Conservation (phyloP, 768 basidiomycete genomes). For the Rickenella mellea region DNA sequence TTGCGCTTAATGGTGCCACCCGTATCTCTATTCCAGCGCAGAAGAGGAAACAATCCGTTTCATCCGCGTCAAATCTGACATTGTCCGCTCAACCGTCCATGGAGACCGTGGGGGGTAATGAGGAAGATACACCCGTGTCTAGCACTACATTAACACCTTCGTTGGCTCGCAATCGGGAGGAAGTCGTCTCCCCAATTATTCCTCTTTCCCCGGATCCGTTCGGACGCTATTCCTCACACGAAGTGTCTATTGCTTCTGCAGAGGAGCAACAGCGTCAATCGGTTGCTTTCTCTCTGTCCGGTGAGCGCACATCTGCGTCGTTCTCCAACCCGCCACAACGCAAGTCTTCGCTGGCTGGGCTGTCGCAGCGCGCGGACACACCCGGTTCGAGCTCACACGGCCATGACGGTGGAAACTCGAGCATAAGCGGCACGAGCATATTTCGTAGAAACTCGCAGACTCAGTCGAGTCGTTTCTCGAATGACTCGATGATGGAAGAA, state of each 20-base stretch:
- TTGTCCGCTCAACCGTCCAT: no score
- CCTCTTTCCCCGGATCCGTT: constrained; percentile 84
- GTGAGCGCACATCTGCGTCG: background rate
- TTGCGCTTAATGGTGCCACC: background rate
- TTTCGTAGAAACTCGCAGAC: no score
- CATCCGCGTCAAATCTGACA: constrained; percentile 17
- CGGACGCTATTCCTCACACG: constrained; percentile 58
- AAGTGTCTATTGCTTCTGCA: no score
- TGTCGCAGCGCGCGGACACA: constrained; percentile 2
- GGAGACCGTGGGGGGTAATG: no score
- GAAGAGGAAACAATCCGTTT: constrained; percentile 8
- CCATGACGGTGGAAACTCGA: no score
- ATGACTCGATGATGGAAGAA: constrained; percentile 48
- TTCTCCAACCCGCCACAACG: background rate
- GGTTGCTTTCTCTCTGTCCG: background rate
- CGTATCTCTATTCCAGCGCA: background rate
- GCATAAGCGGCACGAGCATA: no score
- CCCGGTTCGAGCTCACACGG: constrained; percentile 1
- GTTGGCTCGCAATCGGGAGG: constrained; percentile 14
- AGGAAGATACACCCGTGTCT: constrained; percentile 41
- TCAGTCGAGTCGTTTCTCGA: constrained; percentile 56
- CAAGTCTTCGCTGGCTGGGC: background rate
- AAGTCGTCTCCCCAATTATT: constrained; percentile 50
- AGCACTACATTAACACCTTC: constrained; percentile 26
- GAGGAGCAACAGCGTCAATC: no score